Evolutionary conservation across 1,284 basidiomycete species (phyloP), one percentile per base, ranked within the genome.

Genomic region (Cerrena zonata): DNA sequence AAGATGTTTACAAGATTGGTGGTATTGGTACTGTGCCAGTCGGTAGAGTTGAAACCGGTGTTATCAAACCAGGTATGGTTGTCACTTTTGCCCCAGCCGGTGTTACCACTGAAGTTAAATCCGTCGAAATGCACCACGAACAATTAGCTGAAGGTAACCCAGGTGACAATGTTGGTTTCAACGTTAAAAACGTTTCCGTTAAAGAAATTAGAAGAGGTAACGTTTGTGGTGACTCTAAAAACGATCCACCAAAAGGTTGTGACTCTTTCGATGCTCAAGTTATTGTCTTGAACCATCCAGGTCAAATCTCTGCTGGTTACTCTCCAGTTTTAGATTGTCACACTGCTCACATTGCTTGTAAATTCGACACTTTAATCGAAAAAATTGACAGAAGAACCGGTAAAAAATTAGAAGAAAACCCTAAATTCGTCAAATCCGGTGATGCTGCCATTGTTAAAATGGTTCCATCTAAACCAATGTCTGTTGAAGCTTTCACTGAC

Each of bases 1-100:
- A 99, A 84, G 95, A 99, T 84, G 95, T 99, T 67, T 99, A 99
- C 92, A 99, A 99, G 86, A 99, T 99, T 69, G 95, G 95, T 79
- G 95, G 95, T 94, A 99, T 99, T 68, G 95, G 95, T 64, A 99
- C 95, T 66, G 96, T 99, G 65, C 95, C 95, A 71, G 95, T 99
- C 78, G 95, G 95, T 75, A 96, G 96, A 91, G 95, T 99, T 69
- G 95, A 99, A 83, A 99, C 96, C 68, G 95, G 96, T 88, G 71
- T 94, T 75, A 98, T 99, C 86, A 98, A 98, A 85, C 91, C 94
- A 66, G 94, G 95, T 73, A 98, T 99, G 95, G 82, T 99, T 68
- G 95, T 98, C 73, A 87, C 78, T 71, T 99, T 99, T 67, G 95
- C 96, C 62, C 95, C 95, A 58, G 74, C 92, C 61, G 94, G 94